A percentile compares a stretch with the other conserved stretches of the same genome.
Evolutionary conservation across 2,329 filamentous ascomycete species (phyloP).

Genomic region (Boeremia lycopersici): DNA sequence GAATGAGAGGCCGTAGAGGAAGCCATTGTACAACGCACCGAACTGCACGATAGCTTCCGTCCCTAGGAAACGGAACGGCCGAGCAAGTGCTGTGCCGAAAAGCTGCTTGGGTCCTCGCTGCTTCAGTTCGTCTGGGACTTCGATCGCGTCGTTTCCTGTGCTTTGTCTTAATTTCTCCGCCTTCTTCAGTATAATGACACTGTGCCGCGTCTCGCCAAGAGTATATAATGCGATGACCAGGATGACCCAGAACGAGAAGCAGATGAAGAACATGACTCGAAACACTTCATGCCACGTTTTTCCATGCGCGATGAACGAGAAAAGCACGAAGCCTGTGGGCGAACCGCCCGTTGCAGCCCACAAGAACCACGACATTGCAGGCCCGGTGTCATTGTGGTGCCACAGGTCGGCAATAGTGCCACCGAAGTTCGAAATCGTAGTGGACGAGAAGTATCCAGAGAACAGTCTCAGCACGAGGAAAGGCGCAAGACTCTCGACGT

Average conservation of each 20-base stretch:
- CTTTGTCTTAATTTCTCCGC: constrained; percentile 38
- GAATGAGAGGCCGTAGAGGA: constrained; percentile 57
- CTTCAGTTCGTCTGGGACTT: constrained; percentile 49
- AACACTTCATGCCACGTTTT: constrained; percentile 54
- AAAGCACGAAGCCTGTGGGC: constrained; percentile 54
- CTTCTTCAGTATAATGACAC: constrained; percentile 49
- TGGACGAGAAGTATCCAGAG: constrained; percentile 53
- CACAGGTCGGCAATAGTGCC: constrained; percentile 56
- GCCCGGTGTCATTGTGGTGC: constrained; percentile 50
- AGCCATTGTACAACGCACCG: constrained; percentile 57
- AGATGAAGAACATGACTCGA: constrained; percentile 55
- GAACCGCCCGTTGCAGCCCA: constrained; percentile 56
- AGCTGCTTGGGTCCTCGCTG: constrained; percentile 48
- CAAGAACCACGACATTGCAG: constrained; percentile 52
- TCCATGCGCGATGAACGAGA: constrained; percentile 53
- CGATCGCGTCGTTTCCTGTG: constrained; percentile 33
- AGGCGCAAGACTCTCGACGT: constrained; percentile 49
- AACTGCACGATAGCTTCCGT: constrained; percentile 57
- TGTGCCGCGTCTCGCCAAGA: constrained; percentile 54
- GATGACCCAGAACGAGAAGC: constrained; percentile 52
- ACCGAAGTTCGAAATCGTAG: constrained; percentile 49
- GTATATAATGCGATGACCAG: constrained; percentile 46
- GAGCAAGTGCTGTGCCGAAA: constrained; percentile 50
- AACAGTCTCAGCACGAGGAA: constrained; percentile 54
- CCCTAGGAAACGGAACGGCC: constrained; percentile 56